These are phyloP conservation scores for Flaveria sonorensis DNA, from an alignment of 129 eudicot species.

Conservation along the genomic window DNA sequence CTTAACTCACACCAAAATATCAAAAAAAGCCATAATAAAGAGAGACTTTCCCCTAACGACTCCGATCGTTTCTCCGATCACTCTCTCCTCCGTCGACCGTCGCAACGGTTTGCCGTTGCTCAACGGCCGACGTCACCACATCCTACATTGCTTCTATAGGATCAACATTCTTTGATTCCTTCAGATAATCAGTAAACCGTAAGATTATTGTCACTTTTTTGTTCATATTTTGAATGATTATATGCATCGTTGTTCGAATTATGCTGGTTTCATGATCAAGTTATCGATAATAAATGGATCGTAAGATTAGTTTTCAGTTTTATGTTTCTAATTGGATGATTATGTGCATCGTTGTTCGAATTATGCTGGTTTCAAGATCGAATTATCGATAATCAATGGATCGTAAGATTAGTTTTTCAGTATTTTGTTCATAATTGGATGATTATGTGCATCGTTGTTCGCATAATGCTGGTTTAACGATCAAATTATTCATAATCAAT, in stretches of 20 bases:
- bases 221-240: not conserved
- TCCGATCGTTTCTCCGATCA: constrained; percentile 27
- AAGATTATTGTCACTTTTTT: constrained; percentile 7
- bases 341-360: constrained; percentile 10
- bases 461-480: not conserved
- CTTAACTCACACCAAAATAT: not conserved
- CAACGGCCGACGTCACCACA: constrained; percentile 48
- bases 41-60: constrained; percentile 34
- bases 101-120: constrained; percentile 73
- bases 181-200: constrained; percentile 26
- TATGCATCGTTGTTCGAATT: constrained; percentile 10
- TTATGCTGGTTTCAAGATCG: not conserved
- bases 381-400: not conserved
- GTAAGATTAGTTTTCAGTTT: no score
- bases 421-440: not conserved
- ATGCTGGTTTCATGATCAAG: not conserved
- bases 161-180: constrained; percentile 8
- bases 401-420: constrained; percentile 24
- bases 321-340: not conserved
- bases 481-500: not conserved
- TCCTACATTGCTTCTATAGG: not conserved
- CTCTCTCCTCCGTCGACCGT: constrained; percentile 53
- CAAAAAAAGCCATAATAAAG: constrained; percentile 15
- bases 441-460: not conserved
- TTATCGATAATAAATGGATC: no score